Evolutionary conservation across 331 rosid species (phyloP).

Genomic region (Malus hybrid): DNA sequence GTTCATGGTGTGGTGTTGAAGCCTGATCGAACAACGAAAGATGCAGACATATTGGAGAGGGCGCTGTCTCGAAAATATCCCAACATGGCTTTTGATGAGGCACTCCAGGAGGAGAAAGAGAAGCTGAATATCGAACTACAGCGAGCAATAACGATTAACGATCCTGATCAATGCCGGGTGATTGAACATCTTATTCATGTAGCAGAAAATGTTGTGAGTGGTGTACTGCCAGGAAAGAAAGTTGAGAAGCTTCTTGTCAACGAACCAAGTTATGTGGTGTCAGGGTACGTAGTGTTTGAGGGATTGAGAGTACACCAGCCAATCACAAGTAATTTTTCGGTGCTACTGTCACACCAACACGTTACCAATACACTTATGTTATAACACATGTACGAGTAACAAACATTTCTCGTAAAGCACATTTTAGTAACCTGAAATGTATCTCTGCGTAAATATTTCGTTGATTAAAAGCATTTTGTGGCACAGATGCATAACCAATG

Average conservation of each 20-base stretch:
- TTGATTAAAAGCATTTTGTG: not conserved
- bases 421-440: not conserved
- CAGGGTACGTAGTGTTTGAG: conserved; percentile 18
- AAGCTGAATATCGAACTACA: conserved; percentile 22
- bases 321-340: too few relatives aligned
- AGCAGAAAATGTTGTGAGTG: conserved; percentile 19
- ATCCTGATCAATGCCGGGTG: conserved; percentile 21
- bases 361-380: too few relatives aligned
- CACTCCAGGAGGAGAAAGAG: conserved; percentile 31
- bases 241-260: conserved; percentile 9
- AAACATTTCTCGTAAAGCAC: not conserved
- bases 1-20: conserved; percentile 24
- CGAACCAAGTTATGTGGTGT: conserved; percentile 11
- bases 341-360: not conserved
- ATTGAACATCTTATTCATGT: conserved; percentile 35
- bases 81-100: conserved; percentile 20
- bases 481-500: conserved; percentile 11
- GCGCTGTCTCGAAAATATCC: conserved; percentile 25
- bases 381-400: not conserved
- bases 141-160: conserved; percentile 13
- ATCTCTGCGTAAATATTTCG: not conserved
- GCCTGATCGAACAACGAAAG: conserved; percentile 23
- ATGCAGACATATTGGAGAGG: conserved; percentile 23
- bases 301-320: not conserved
- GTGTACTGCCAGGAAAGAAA: conserved; percentile 8